These are phyloP conservation scores for Colletotrichum orchidophilum DNA, from an alignment of 2,329 filamentous ascomycete genomes.

Conservation along the genomic window DNA sequence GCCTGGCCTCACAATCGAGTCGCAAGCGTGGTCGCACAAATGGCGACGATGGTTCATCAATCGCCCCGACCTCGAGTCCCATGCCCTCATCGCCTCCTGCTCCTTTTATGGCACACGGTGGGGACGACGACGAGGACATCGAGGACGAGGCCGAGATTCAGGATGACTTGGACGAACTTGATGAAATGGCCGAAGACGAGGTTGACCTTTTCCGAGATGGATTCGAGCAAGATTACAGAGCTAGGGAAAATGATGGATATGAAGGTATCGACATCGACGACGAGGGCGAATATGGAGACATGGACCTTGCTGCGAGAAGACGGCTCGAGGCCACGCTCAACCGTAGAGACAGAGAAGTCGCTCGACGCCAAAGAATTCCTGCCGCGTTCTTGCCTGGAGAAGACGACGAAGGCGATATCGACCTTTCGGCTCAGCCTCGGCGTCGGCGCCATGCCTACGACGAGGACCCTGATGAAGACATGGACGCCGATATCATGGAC, in stretches of 20 bases:
- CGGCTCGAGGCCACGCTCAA: constrained; percentile 78
- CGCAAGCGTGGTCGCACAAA: constrained; percentile 65
- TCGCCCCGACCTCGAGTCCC: constrained; percentile 65
- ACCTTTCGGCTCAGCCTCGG: constrained; percentile 86
- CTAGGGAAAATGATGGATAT: constrained; percentile 75
- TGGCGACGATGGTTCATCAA: constrained; percentile 63
- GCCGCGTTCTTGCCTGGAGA: constrained; percentile 82
- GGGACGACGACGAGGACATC: constrained; percentile 76
- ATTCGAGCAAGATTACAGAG: constrained; percentile 76
- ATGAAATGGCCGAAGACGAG: constrained; percentile 84
- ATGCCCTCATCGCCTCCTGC: constrained; percentile 74
- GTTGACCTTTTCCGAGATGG: constrained; percentile 81
- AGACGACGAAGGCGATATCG: constrained; percentile 84
- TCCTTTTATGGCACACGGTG: constrained; percentile 72
- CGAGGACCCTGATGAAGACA: constrained; percentile 91
- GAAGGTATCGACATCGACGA: constrained; percentile 80
- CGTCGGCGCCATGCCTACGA: constrained; percentile 91
- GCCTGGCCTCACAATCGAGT: constrained; percentile 60
- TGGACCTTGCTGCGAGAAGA: constrained; percentile 73
- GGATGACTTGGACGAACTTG: constrained; percentile 79
- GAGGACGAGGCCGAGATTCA: constrained; percentile 78
- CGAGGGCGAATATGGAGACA: constrained; percentile 76
- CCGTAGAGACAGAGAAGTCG: constrained; percentile 77
- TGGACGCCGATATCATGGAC: constrained; percentile 94
- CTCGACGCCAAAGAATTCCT: constrained; percentile 72